A percentile compares a stretch with the other conserved stretches of the same genome.
Conservation (phyloP, 106 monocot genomes). For the Platanthera zijinensis region DNA sequence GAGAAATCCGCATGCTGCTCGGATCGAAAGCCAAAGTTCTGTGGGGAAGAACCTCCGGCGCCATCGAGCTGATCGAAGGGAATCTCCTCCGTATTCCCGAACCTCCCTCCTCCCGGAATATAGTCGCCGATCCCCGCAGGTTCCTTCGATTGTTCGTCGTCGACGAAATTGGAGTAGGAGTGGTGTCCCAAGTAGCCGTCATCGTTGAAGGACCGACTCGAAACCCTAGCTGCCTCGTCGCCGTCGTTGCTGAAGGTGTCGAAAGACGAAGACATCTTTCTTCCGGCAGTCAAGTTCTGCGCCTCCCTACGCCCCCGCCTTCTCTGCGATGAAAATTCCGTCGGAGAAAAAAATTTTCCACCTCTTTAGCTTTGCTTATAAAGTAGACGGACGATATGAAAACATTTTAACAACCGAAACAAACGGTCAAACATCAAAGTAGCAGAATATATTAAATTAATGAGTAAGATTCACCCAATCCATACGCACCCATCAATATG, state of each 20-base stretch:
- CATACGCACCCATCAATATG: no score
- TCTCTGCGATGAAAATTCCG: not conserved
- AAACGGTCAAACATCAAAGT: constrained; percentile 6
- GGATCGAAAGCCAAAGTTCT: constrained; percentile 1
- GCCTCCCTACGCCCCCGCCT: not conserved
- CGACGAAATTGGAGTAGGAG: constrained; percentile 24
- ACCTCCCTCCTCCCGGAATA: not conserved
- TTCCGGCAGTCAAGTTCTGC: not conserved
- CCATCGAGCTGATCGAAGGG: not conserved
- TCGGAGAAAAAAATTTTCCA: not conserved
- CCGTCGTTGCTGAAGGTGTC: constrained; percentile 43
- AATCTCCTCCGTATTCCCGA: constrained; percentile 3
- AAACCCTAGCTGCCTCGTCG: constrained; percentile 16
- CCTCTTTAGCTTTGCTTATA: not conserved
- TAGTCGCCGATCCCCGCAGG: not conserved
- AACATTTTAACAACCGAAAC: not conserved
- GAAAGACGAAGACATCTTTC: constrained; percentile 44
- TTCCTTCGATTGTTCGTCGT: constrained; percentile 21
- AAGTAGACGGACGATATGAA: not conserved
- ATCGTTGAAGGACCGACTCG: constrained; percentile 40
- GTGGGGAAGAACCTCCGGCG: not conserved
- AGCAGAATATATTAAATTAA: no score
- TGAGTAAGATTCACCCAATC: no score
- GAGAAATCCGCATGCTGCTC: not conserved
- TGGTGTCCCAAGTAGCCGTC: constrained; percentile 44